These are phyloP conservation scores for Strigomonas culicis DNA, from an alignment of 208 protist genomes.

Conservation along the genomic window DNA sequence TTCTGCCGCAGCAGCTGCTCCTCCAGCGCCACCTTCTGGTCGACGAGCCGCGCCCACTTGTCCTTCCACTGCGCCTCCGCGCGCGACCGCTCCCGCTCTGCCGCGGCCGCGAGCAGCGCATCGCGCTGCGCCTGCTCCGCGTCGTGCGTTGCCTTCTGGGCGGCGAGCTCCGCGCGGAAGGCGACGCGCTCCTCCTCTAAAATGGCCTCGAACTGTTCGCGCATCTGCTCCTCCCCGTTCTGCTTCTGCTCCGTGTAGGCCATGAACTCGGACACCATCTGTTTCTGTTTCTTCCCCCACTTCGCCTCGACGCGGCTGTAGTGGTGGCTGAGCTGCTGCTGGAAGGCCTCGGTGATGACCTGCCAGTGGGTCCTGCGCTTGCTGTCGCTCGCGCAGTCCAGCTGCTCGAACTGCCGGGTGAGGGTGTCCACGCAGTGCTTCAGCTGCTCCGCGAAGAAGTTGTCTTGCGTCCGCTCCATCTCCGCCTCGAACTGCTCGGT, in stretches of 20 bases:
- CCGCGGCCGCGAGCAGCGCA: slow-evolving; percentile 8
- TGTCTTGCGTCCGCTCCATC: not conserved
- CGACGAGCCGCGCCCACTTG: slow-evolving; percentile 7
- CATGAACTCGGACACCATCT: too few relatives aligned
- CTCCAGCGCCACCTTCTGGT: slow-evolving; percentile 6
- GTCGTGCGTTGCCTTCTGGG: slow-evolving; percentile 13
- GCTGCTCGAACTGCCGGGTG: too few relatives aligned
- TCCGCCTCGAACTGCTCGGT: slow-evolving; percentile 4
- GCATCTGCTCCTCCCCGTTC: not conserved
- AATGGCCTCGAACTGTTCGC: too few relatives aligned
- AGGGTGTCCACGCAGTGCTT: too few relatives aligned
- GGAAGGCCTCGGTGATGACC: too few relatives aligned
- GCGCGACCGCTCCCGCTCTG: slow-evolving; percentile 1
- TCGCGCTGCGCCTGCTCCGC: slow-evolving; percentile 5
- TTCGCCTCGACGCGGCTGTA: too few relatives aligned
- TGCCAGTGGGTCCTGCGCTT: too few relatives aligned
- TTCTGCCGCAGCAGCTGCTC: slow-evolving; percentile 16
- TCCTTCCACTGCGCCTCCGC: not conserved
- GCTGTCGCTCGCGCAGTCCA: too few relatives aligned
- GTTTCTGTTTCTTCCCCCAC: too few relatives aligned
- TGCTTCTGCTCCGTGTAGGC: not conserved
- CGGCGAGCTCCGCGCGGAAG: slow-evolving; percentile 11
- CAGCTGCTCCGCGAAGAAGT: not conserved
- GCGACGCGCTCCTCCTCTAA: not conserved
- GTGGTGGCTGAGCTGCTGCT: too few relatives aligned